Conservation (phyloP, 805 yeast genomes). For the Cyberlindnera maritima region DNA sequence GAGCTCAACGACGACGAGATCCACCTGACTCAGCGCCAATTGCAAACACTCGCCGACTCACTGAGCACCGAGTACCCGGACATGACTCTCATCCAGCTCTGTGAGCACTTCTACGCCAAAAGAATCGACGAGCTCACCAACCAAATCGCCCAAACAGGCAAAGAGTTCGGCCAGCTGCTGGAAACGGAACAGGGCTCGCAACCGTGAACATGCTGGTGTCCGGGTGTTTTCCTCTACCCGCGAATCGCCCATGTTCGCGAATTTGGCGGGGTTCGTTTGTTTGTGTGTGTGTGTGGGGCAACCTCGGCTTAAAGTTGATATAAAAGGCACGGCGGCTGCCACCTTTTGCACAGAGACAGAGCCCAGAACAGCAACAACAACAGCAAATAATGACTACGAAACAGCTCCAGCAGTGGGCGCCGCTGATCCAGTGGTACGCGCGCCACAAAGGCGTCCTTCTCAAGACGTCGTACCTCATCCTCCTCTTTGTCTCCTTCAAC, state of each 20-base stretch:
- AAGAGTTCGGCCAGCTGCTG: constrained; percentile 9
- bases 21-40: constrained; percentile 8
- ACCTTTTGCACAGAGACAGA: too few relatives aligned
- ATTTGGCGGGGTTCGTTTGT: neutral
- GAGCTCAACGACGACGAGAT: constrained; percentile 12
- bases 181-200: neutral
- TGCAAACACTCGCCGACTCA: constrained; percentile 5
- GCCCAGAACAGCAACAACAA: neutral
- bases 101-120: constrained; percentile 21
- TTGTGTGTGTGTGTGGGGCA: neutral
- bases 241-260: neutral
- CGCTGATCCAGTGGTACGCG: constrained; percentile 23
- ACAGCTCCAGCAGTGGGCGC: constrained; percentile 3
- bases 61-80: constrained; percentile 10
- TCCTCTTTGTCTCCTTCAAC: constrained; percentile 26
- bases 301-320: neutral
- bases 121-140: constrained; percentile 17
- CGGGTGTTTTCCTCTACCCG: neutral
- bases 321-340: neutral
- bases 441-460: constrained; percentile 26
- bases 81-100: constrained; percentile 18
- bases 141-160: constrained; percentile 11
- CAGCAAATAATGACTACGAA: neutral
- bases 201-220: neutral
- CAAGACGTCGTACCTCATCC: constrained; percentile 27